phyloP scores from a whole-genome alignment of 345 rosid genomes.

The Melaleuca alternifolia region DNA sequence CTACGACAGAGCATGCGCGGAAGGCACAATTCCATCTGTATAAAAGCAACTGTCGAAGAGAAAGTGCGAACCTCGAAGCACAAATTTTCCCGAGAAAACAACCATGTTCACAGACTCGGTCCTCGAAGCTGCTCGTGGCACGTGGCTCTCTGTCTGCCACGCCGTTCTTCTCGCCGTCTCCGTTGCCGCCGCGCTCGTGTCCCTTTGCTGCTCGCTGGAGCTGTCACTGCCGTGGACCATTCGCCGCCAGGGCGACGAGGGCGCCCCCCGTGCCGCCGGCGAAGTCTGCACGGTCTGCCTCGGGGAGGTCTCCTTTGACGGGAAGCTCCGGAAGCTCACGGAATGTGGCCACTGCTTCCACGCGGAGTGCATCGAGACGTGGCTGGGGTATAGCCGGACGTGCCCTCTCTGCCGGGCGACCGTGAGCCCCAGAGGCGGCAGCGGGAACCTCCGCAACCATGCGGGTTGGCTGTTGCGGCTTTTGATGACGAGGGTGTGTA shows the following conservation, averaged over 20 bases:
- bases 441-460: background rate
- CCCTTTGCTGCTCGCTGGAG: background rate
- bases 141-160: background rate
- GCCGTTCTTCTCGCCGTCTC: background rate
- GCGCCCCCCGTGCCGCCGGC: background rate
- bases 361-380: conserved; percentile 3
- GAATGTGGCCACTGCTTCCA: conserved; percentile 8
- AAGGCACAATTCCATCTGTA: background rate
- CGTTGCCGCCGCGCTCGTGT: background rate
- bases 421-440: background rate
- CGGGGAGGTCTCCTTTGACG: background rate
- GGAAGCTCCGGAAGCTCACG: background rate
- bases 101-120: background rate
- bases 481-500: background rate
- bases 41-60: background rate
- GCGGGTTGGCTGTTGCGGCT: background rate
- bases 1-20: background rate
- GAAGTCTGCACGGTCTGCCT: conserved; percentile 5
- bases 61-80: background rate
- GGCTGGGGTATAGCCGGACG: background rate
- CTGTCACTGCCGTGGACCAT: background rate
- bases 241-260: background rate
- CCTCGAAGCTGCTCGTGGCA: background rate
- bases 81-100: background rate
- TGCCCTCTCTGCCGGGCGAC: conserved; percentile 3